Conservation (phyloP, 176 grass and related monocot genomes). For the Bolboschoenus planiculmis region DNA sequence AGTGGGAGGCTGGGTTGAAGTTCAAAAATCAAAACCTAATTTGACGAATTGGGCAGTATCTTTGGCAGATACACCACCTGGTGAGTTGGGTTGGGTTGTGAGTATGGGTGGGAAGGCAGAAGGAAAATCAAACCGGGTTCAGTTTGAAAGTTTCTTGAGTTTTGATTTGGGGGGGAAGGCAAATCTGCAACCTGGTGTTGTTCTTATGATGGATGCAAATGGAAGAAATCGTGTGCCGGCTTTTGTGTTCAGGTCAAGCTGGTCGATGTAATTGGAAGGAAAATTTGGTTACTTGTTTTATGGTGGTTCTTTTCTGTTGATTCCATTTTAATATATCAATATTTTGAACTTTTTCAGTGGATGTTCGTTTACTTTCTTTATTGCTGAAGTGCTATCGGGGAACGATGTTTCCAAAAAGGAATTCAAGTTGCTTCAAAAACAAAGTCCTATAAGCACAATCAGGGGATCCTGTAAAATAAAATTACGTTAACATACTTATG, state of each 20-base stretch:
- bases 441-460: neutral
- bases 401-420: neutral
- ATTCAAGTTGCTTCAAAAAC: neutral
- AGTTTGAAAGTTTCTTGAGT: conserved; percentile 59
- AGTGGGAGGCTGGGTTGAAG: conserved; percentile 63
- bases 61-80: conserved; percentile 48
- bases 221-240: conserved; percentile 32
- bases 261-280: conserved; percentile 46
- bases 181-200: conserved; percentile 46
- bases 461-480: neutral
- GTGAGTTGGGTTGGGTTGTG: conserved; percentile 58
- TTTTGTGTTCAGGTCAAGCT: conserved; percentile 51
- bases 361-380: too few relatives aligned
- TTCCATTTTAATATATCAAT: neutral
- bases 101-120: conserved; percentile 44
- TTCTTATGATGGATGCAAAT: conserved; percentile 34
- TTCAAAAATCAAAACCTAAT: conserved; percentile 33
- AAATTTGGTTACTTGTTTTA: neutral
- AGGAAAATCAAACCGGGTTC: conserved; percentile 32
- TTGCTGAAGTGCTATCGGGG: neutral
- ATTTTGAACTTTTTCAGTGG: neutral
- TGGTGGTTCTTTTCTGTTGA: neutral
- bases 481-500: neutral
- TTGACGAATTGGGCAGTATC: conserved; percentile 43
- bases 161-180: conserved; percentile 64